These are phyloP conservation scores for Lentinula lateritia DNA, from an alignment of 768 basidiomycete species.

Conservation along the genomic window DNA sequence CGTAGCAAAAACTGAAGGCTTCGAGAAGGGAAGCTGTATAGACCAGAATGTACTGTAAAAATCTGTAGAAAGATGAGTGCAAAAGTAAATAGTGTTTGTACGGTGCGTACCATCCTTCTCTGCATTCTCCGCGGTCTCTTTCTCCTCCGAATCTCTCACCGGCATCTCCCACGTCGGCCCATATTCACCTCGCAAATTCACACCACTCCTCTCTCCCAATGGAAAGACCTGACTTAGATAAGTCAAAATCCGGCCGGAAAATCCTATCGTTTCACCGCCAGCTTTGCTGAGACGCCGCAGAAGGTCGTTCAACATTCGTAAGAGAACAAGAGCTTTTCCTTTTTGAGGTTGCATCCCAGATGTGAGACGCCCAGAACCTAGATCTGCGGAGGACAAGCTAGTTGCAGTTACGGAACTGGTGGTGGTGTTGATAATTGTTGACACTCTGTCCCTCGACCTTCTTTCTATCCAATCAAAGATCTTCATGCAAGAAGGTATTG, in stretches of 20 bases:
- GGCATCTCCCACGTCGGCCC: constrained; percentile 58
- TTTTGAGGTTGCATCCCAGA: constrained; percentile 79
- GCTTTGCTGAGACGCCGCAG: constrained; percentile 83
- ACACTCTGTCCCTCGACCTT: constrained; percentile 32
- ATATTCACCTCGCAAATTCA: constrained; percentile 87
- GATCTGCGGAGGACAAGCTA: background rate
- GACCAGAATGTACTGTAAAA: constrained; percentile 91
- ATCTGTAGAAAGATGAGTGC: constrained; percentile 30
- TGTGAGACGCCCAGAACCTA: constrained; percentile 46
- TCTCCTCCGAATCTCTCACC: constrained; percentile 21
- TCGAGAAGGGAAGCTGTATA: constrained; percentile 78
- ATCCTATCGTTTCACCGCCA: constrained; percentile 68
- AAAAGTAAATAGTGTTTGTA: constrained; percentile 16
- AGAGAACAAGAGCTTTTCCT: constrained; percentile 79
- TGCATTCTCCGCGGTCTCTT: constrained; percentile 23
- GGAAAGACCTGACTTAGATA: constrained; percentile 86
- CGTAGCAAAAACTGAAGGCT: constrained; percentile 61
- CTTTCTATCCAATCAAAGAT: constrained; percentile 86
- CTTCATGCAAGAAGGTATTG: constrained; percentile 78
- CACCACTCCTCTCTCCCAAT: constrained; percentile 84
- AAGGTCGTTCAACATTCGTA: constrained; percentile 84
- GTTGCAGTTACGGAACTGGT: background rate
- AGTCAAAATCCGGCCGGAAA: constrained; percentile 85
- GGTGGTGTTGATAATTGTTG: background rate
- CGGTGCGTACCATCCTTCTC: constrained; percentile 33